A percentile compares a stretch with the other conserved stretches of the same genome.
These are phyloP conservation scores for Phytopythium chamaehyphon DNA, from an alignment of 352 stramenopile genomes.

Conservation along the genomic window DNA sequence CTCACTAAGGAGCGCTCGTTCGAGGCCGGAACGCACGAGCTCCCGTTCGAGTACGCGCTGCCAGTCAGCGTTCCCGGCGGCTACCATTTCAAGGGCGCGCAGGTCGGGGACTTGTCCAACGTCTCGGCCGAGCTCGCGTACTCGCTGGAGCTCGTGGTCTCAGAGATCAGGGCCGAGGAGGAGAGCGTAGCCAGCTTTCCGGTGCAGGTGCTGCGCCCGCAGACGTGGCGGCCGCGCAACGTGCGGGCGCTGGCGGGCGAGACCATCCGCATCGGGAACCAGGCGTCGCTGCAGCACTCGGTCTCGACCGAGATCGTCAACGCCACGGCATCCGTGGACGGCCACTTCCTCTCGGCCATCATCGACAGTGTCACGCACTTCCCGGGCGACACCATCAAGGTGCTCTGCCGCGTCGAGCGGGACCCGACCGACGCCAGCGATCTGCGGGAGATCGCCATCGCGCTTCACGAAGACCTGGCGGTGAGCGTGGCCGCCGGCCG, in stretches of 20 bases:
- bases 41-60: slow-evolving; percentile 17
- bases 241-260: neutral
- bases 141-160: neutral
- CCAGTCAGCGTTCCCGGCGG: slow-evolving; percentile 6
- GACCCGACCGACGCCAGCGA: neutral
- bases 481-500: neutral
- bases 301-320: neutral
- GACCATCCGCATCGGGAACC: neutral
- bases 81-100: slow-evolving; percentile 11
- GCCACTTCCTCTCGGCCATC: neutral
- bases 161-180: neutral
- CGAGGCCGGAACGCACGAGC: slow-evolving; percentile 12
- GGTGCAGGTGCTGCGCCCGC: neutral
- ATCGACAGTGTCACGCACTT: slow-evolving; percentile 4
- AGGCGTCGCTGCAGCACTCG: neutral
- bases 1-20: neutral
- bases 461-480: neutral
- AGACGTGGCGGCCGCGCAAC: neutral
- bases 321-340: neutral
- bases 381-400: slow-evolving; percentile 1
- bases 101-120: slow-evolving; percentile 3
- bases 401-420: slow-evolving; percentile 1
- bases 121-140: slow-evolving; percentile 11
- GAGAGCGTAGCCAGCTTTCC: neutral
- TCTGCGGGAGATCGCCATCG: neutral